phyloP scores from a whole-genome alignment of 2,329 filamentous ascomycete species.

The Ophiostoma australiae region DNA sequence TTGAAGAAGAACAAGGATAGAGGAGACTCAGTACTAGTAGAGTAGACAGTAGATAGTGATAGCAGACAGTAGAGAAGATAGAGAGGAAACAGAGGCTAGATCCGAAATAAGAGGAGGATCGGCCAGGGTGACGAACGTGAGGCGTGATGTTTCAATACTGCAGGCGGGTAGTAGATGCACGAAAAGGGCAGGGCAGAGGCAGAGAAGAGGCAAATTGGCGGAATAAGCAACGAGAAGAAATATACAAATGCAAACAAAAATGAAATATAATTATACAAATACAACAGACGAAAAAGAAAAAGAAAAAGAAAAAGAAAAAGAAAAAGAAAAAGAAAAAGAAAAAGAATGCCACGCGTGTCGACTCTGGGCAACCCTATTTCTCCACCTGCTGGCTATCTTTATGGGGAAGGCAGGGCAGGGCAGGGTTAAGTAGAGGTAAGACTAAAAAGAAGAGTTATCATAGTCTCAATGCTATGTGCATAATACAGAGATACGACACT shows the following conservation, averaged over 20 bases:
- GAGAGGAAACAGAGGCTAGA: background rate
- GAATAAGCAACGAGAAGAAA: background rate
- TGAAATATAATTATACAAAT: background rate
- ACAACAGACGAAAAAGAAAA: background rate
- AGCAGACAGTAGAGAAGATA: background rate
- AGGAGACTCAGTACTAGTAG: background rate
- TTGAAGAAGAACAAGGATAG: background rate
- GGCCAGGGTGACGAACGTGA: background rate
- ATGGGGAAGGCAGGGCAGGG: background rate
- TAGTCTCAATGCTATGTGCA: background rate
- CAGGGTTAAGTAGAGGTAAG: background rate
- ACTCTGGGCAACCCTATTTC: constrained; percentile 10
- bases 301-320: background rate
- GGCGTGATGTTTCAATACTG: background rate
- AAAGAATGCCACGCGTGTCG: background rate
- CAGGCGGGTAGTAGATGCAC: background rate
- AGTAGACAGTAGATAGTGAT: too few relatives aligned
- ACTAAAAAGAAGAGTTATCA: background rate
- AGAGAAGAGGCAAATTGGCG: background rate
- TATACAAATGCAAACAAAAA: background rate
- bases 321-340: background rate
- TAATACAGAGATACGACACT: background rate
- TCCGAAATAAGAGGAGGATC: background rate
- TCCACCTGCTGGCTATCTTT: background rate
- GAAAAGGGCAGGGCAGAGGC: background rate